A percentile compares a stretch with the other conserved stretches of the same genome.
Evolutionary conservation across 331 rosid genomes (phyloP).

Genomic region (Malus hybrid): DNA sequence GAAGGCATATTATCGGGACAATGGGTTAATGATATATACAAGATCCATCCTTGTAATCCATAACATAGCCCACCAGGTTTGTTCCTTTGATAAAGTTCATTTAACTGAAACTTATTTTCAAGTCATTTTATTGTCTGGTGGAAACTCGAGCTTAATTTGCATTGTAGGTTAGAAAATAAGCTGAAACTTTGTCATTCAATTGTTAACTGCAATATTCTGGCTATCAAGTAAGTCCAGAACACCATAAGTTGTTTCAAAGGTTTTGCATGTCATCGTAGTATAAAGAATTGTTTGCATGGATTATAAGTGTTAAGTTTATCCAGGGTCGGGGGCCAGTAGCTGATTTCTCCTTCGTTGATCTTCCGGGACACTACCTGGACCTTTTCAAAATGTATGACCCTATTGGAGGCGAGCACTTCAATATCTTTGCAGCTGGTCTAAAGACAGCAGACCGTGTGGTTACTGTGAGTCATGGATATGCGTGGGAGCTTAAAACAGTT

Average conservation of each 20-base stretch:
- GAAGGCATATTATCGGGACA: constrained; percentile 79
- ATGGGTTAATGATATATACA: constrained; percentile 70
- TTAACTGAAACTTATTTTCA: not conserved
- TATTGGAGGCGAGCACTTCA: constrained; percentile 90
- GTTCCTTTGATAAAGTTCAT: constrained; percentile 2
- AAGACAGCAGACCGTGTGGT: constrained; percentile 78
- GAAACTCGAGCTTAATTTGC: not conserved
- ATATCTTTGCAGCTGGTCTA: constrained; percentile 93
- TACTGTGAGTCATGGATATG: constrained; percentile 93
- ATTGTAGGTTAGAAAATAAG: not conserved
- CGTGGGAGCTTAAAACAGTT: constrained; percentile 79
- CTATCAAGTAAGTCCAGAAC: not conserved
- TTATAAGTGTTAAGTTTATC: constrained; percentile 4
- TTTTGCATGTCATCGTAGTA: not conserved
- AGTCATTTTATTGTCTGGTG: not conserved
- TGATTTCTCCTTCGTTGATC: constrained; percentile 49
- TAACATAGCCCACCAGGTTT: constrained; percentile 97
- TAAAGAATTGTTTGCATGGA: not conserved
- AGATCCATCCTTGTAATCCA: constrained; percentile 92
- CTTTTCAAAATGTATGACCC: constrained; percentile 70
- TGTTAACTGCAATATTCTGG: not conserved
- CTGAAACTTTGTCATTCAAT: not conserved
- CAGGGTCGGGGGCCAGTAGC: constrained; percentile 93
- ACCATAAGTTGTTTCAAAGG: not conserved
- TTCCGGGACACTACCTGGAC: constrained; percentile 67